Evolutionary conservation across 73 alveolate genomes (phyloP), one percentile per base, ranked within the genome.

Genomic region (Paraurostyla sp.): DNA sequence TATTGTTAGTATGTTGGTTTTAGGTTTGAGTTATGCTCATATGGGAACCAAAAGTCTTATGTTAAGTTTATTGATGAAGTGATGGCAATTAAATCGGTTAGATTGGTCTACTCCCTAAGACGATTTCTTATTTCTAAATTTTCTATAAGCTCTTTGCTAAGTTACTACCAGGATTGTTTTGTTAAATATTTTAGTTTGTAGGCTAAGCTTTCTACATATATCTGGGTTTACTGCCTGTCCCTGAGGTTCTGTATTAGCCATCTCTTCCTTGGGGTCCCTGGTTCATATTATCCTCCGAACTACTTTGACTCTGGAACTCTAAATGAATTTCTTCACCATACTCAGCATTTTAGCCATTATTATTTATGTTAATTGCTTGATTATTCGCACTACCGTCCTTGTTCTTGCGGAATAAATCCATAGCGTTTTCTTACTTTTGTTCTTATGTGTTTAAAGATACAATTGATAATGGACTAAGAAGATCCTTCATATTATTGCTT

Each of bases 181-280:
- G n/a, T n/a, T n/a, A n/a, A n/a, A n/a, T n/a, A n/a, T n/a, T n/a
- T n/a, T n/a, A n/a, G n/a, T n/a, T n/a, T n/a, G n/a, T n/a, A n/a
- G n/a, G n/a, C n/a, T n/a, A n/a, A n/a, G n/a, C n/a, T n/a, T 16
- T 30, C 11, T 22, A 11, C 20, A 58, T 56, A 65, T 38, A 65
- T 7, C 82, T 23, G 13, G 87, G 87, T 45, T 73, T 73, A 25
- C 71, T 73, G 4, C 87, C 87, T 1, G 71, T 40, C 6, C 87
- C 87, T 43, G 87, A 45, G 0, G 87, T 73, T 50, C 42, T 73
- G 29, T 73, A 73, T n/a, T 32, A 3, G 20, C 62, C 87, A 1
- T 48, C 68, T 50, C 42, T 50, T 15, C 33, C 83, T 33, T 18
- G 51, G 13, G 48, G n/a, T n/a, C 7, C 65, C 48, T 30, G 6